Conservation (phyloP, 2,329 filamentous ascomycete genomes). For the Calonectria montana region DNA sequence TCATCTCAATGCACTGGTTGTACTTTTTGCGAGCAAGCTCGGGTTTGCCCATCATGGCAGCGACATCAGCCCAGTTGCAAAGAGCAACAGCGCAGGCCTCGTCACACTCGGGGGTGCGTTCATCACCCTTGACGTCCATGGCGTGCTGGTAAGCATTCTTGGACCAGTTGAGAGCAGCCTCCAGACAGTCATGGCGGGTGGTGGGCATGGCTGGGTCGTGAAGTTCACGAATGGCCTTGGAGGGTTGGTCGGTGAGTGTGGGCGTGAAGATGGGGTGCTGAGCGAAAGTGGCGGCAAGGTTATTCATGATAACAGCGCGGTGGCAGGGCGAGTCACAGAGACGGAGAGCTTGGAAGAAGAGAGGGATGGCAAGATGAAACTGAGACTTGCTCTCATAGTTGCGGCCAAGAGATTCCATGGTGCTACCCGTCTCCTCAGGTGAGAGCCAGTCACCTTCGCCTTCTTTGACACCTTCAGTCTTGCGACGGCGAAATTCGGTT, state of each 20-base stretch:
- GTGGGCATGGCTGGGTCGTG: slow-evolving; percentile 47
- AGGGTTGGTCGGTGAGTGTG: slow-evolving; percentile 36
- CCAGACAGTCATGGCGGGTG: slow-evolving; percentile 71
- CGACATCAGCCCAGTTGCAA: slow-evolving; percentile 89
- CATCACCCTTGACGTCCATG: slow-evolving; percentile 71
- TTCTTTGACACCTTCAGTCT: slow-evolving; percentile 74
- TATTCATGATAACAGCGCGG: slow-evolving; percentile 87
- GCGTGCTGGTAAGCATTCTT: slow-evolving; percentile 78
- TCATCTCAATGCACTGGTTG: slow-evolving; percentile 73
- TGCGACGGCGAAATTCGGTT: slow-evolving; percentile 77
- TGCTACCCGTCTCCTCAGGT: slow-evolving; percentile 77
- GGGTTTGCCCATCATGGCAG: slow-evolving; percentile 76
- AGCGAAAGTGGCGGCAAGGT: slow-evolving; percentile 78
- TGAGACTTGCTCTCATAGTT: slow-evolving; percentile 80
- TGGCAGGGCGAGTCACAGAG: slow-evolving; percentile 78
- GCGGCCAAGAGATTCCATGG: slow-evolving; percentile 79
- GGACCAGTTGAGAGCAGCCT: slow-evolving; percentile 82
- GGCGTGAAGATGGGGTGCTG: slow-evolving; percentile 67
- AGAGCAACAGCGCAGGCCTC: slow-evolving; percentile 83
- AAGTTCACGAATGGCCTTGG: slow-evolving; percentile 42
- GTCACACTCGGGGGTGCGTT: slow-evolving; percentile 83
- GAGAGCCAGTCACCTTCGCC: slow-evolving; percentile 79
- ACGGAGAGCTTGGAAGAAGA: slow-evolving; percentile 87
- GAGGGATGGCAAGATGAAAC: slow-evolving; percentile 83
- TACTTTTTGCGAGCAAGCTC: slow-evolving; percentile 76